These are phyloP conservation scores for Puccinellia tenuiflora DNA, from an alignment of 176 grass and related monocot species.

Conservation along the genomic window DNA sequence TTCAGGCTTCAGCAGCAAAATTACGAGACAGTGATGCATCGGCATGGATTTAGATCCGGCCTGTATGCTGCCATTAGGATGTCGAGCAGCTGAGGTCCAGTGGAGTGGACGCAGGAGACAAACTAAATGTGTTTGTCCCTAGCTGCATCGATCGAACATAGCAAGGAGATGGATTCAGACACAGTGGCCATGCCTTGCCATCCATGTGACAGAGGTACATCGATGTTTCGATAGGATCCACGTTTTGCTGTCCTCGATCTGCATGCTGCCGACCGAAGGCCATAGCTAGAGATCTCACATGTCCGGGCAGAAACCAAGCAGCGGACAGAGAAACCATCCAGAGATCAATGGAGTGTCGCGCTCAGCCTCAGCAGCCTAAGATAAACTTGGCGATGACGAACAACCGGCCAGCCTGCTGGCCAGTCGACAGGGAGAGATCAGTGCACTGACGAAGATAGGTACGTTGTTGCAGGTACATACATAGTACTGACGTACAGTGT, in stretches of 20 bases:
- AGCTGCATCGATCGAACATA: background rate
- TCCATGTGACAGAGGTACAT: background rate
- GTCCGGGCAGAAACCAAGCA: background rate
- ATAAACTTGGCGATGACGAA: background rate
- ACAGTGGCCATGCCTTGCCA: constrained; percentile 11
- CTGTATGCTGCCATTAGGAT: background rate
- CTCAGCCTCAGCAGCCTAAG: background rate
- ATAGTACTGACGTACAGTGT: background rate
- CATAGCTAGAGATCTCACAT: background rate
- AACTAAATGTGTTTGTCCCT: background rate
- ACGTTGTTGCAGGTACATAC: background rate
- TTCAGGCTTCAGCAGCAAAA: background rate
- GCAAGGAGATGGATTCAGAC: background rate
- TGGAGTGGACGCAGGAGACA: too few relatives aligned
- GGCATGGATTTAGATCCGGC: too few relatives aligned
- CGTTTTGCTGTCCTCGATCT: constrained; percentile 30
- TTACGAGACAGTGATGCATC: background rate
- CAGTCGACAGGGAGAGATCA: background rate
- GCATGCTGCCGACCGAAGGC: background rate
- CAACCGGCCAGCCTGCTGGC: background rate
- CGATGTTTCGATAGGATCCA: background rate
- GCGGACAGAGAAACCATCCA: background rate
- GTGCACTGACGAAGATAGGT: background rate
- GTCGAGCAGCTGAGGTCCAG: background rate
- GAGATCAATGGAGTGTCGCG: background rate